These are phyloP conservation scores for Pseudocercospora crystallina DNA, from an alignment of 2,329 filamentous ascomycete species.

Conservation along the genomic window DNA sequence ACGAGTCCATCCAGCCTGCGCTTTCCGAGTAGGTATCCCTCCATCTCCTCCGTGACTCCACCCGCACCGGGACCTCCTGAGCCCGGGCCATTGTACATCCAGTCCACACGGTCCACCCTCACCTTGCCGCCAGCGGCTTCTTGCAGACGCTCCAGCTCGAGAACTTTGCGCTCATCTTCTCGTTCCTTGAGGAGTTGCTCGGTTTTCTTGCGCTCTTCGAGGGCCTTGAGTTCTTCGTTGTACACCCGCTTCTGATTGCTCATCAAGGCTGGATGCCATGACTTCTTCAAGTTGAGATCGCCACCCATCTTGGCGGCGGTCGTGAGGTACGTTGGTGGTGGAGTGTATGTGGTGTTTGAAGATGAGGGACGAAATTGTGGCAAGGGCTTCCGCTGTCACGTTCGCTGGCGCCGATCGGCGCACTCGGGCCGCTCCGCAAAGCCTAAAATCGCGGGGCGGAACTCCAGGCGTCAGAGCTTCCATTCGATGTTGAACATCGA, in stretches of 20 bases:
- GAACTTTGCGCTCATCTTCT: slow-evolving; percentile 86
- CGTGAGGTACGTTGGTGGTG: not conserved
- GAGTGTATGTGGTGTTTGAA: slow-evolving; percentile 3
- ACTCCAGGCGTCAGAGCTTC: not conserved
- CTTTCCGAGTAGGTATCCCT: slow-evolving; percentile 90
- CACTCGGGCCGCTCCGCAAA: not conserved
- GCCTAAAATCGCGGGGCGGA: not conserved
- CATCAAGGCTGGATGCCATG: slow-evolving; percentile 88
- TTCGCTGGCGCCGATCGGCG: not conserved
- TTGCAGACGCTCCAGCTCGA: slow-evolving; percentile 86
- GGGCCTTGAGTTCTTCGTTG: slow-evolving; percentile 86
- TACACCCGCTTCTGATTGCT: slow-evolving; percentile 90
- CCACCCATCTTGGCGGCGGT: slow-evolving; percentile 71
- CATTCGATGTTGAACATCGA: slow-evolving; percentile 1
- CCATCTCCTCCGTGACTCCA: slow-evolving; percentile 73
- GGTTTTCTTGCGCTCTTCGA: slow-evolving; percentile 91
- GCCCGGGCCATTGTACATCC: slow-evolving; percentile 94
- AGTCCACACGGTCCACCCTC: slow-evolving; percentile 81
- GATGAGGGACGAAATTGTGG: slow-evolving; percentile 1
- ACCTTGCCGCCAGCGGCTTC: slow-evolving; percentile 84
- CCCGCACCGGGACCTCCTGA: slow-evolving; percentile 70
- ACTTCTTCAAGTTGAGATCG: slow-evolving; percentile 88
- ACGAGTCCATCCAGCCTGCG: slow-evolving; percentile 84
- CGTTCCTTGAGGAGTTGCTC: slow-evolving; percentile 90
- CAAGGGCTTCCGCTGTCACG: slow-evolving; percentile 1